Percentiles rank a stretch among this genome's conserved stretches.
Evolutionary conservation across 2,329 filamentous ascomycete genomes (phyloP).

Genomic region (Harringtonia aguacate): DNA sequence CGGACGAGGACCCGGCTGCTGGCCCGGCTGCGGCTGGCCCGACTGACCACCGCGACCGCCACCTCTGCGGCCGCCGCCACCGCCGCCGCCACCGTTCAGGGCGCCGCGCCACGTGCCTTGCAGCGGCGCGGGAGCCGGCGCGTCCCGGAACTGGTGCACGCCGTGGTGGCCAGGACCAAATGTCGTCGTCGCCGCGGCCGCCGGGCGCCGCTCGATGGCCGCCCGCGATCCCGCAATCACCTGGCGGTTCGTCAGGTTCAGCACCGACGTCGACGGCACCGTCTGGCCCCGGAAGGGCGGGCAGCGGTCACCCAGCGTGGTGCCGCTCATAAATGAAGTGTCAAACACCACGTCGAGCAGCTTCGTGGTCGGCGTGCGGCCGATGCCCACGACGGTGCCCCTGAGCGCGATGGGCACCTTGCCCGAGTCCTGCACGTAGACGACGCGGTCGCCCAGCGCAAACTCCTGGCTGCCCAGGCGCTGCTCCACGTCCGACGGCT

Average conservation of each 20-base stretch:
- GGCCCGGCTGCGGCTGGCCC: slow-evolving; percentile 22
- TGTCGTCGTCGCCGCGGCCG: slow-evolving; percentile 13
- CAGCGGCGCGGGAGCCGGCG: slow-evolving; percentile 42
- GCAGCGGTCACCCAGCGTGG: slow-evolving; percentile 79
- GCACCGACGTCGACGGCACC: slow-evolving; percentile 73
- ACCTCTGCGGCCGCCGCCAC: slow-evolving; percentile 11
- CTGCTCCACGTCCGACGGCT: slow-evolving; percentile 93
- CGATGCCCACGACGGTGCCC: slow-evolving; percentile 92
- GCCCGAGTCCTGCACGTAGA: slow-evolving; percentile 85
- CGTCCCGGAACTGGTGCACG: slow-evolving; percentile 47
- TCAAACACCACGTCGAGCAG: slow-evolving; percentile 92
- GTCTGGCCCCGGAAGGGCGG: slow-evolving; percentile 91
- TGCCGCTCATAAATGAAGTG: slow-evolving; percentile 92
- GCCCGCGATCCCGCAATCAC: slow-evolving; percentile 59
- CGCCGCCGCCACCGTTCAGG: slow-evolving; percentile 24
- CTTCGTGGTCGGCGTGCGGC: slow-evolving; percentile 70
- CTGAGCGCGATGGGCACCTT: slow-evolving; percentile 88
- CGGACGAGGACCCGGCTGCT: slow-evolving; percentile 15
- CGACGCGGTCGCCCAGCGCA: slow-evolving; percentile 75
- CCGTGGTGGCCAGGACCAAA: slow-evolving; percentile 32
- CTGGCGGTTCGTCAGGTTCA: slow-evolving; percentile 79
- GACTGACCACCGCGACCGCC: slow-evolving; percentile 28
- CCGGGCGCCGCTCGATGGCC: slow-evolving; percentile 40
- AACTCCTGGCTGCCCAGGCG: slow-evolving; percentile 79
- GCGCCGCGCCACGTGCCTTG: slow-evolving; percentile 48